Percentiles rank a stretch among this genome's conserved stretches.
phyloP scores from a whole-genome alignment of 2,329 filamentous ascomycete genomes.

The Cordyceps militaris region DNA sequence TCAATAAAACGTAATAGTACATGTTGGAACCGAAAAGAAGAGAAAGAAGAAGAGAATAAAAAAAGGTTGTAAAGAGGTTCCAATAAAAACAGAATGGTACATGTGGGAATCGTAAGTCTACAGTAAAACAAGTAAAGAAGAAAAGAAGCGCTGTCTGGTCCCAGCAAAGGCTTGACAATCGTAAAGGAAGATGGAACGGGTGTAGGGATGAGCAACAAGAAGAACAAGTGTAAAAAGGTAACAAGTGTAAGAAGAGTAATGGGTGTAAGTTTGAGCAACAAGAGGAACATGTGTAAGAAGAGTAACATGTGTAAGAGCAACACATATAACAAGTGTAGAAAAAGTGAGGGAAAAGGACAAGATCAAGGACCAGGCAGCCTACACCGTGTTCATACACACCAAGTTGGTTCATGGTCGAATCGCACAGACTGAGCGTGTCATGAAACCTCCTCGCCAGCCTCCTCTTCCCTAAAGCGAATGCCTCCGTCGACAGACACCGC shows the following conservation, averaged over 20 bases:
- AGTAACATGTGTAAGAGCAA: no score
- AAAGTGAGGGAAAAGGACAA: no score
- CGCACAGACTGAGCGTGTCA: conserved; percentile 8
- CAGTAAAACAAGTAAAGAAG: conserved; percentile 14
- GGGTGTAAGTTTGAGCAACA: background rate
- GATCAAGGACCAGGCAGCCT: no score
- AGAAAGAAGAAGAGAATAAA: background rate
- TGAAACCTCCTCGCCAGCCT: conserved; percentile 47
- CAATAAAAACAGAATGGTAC: conserved; percentile 11
- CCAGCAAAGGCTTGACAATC: background rate
- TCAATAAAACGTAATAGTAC: background rate
- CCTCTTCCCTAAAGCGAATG: conserved; percentile 52
- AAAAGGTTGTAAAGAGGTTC: background rate
- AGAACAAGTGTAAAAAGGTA: background rate
- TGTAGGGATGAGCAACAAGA: no score
- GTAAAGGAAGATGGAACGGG: background rate
- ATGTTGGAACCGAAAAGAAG: background rate
- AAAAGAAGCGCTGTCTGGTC: background rate
- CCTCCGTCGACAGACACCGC: conserved; percentile 64
- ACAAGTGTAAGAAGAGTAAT: background rate
- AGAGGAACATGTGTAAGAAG: no score
- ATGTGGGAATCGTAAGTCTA: conserved; percentile 14
- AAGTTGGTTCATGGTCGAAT: no score
- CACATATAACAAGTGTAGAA: no score
- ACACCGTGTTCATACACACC: no score